Evolutionary conservation across 192 early-diverging fungal species (phyloP).

Genomic region (Lobulomyces angularis): DNA sequence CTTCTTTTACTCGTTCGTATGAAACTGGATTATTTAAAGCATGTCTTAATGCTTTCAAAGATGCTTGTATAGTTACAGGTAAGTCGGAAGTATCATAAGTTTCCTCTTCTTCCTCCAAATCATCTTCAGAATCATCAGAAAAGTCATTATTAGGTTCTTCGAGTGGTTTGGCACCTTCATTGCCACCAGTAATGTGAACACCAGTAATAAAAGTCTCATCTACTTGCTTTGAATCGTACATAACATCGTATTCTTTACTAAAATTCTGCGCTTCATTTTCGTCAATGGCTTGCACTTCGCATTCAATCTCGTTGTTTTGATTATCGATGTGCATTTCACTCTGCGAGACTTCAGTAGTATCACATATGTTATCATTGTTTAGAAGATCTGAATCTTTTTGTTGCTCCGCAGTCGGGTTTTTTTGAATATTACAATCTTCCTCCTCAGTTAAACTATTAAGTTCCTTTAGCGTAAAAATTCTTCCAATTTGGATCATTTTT

Average conservation of each 20-base stretch:
- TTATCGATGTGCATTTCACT: no score
- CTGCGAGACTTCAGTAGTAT: no score
- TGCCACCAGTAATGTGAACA: slow-evolving; percentile 36
- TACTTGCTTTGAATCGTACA: slow-evolving; percentile 21
- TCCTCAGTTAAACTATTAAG: slow-evolving; percentile 16
- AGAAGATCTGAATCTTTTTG: background rate
- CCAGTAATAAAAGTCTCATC: slow-evolving; percentile 41
- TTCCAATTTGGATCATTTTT: slow-evolving; percentile 27
- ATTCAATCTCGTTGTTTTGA: no score
- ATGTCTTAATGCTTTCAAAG: slow-evolving; percentile 28
- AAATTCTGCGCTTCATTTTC: no score
- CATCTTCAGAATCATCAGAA: slow-evolving; percentile 1
- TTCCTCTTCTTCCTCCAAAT: background rate
- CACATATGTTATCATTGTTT: slow-evolving; percentile 5
- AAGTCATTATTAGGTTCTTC: slow-evolving; percentile 1
- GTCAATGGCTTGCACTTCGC: background rate
- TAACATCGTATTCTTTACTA: slow-evolving; percentile 11
- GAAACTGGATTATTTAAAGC: slow-evolving; percentile 28
- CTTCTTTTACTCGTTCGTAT: slow-evolving; percentile 23
- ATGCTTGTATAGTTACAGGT: slow-evolving; percentile 17
- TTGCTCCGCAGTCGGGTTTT: slow-evolving; percentile 6
- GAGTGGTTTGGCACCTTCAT: slow-evolving; percentile 1
- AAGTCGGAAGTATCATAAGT: slow-evolving; percentile 15
- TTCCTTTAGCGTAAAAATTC: slow-evolving; percentile 25
- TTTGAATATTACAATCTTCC: slow-evolving; percentile 2